Evolutionary conservation across 306 rosid genomes (phyloP), one percentile per base, ranked within the genome.

Genomic region (Vicia villosa): DNA sequence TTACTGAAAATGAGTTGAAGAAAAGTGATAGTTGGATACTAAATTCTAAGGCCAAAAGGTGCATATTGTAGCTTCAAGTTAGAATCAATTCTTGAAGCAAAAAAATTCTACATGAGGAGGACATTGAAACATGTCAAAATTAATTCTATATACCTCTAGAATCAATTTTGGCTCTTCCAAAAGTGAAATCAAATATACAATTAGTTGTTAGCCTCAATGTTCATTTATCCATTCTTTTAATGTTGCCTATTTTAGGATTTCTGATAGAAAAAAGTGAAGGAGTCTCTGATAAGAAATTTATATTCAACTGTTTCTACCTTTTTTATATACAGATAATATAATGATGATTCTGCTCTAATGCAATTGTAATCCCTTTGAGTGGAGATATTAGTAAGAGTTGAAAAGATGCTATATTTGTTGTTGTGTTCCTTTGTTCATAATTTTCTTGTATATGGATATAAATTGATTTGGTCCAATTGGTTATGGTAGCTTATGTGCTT

Each of bases 271-370:
- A 40, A 72, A 37, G 56, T 15, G 46, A 40, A 57, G 32, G 52
- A 49, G 42, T 12, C 42, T 57, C 51, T 57, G 46, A 41, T 69
- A 61, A 68, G 71, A 63, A 63, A 37, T 30, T 26, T 69, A 36
- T 71, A 74, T 46, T 69, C 69, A 26, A 8, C 47, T 74, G 43
- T 63, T 26, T 59, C 16, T 24, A 49, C 24, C 40, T 45, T 45
- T 73, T 8, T 30, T 10, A 14, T 57, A 4, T 46, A 6, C n/a
- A 0, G 21, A 54, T 6, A 54, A 41, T 20, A 59, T 51, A 52
- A 41, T 10, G 24, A 36, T 41, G 70, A 42, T 61, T 61, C 45
- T 26, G 47, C 28, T 55, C 62, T 56, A 43, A 68, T 71, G 64
- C 28, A 19, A 34, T 59, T 37, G 50, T 49, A 47, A 51, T 10